Percentiles rank a stretch among this genome's conserved stretches.
phyloP scores from a whole-genome alignment of 805 yeast genomes.

The Scheffersomyces lignosus region DNA sequence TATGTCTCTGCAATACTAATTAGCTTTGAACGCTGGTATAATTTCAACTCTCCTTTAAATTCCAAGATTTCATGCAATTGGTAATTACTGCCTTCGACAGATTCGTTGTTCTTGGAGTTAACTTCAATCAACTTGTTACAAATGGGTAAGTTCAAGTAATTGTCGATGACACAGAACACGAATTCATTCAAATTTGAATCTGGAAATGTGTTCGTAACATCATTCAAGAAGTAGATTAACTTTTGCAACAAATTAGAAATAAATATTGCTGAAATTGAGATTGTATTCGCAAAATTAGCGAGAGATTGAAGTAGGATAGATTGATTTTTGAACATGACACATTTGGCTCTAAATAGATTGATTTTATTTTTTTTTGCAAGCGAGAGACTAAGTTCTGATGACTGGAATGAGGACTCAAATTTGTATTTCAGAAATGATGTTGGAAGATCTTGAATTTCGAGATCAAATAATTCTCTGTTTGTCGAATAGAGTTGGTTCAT shows the following conservation, averaged over 20 bases:
- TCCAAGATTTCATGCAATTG: conserved; percentile 30
- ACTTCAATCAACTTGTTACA: conserved; percentile 25
- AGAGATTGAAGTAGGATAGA: conserved; percentile 36
- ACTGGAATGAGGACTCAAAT: conserved; percentile 8
- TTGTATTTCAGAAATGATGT: conserved; percentile 7
- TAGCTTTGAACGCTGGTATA: conserved; percentile 48
- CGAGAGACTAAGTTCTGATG: conserved; percentile 4
- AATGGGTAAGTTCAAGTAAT: conserved; percentile 30
- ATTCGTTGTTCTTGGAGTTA: conserved; percentile 11
- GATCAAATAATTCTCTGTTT: conserved; percentile 8
- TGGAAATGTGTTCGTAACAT: conserved; percentile 20
- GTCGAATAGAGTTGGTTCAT: conserved; percentile 14
- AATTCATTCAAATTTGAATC: conserved; percentile 34
- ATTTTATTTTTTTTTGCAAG: conserved; percentile 8
- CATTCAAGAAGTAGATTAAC: conserved; percentile 41
- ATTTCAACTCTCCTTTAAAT: conserved; percentile 48
- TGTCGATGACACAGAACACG: conserved; percentile 39
- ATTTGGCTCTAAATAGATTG: conserved; percentile 25
- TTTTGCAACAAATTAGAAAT: conserved; percentile 40
- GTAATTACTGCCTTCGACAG: conserved; percentile 8
- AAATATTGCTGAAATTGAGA: conserved; percentile 42
- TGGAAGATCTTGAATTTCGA: conserved; percentile 1
- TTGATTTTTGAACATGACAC: conserved; percentile 37
- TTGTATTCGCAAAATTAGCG: conserved; percentile 34
- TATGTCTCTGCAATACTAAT: conserved; percentile 20